Percentiles rank a stretch among this genome's conserved stretches.
These are phyloP conservation scores for Teunomyces kruisii DNA, from an alignment of 805 yeast species.

Conservation along the genomic window DNA sequence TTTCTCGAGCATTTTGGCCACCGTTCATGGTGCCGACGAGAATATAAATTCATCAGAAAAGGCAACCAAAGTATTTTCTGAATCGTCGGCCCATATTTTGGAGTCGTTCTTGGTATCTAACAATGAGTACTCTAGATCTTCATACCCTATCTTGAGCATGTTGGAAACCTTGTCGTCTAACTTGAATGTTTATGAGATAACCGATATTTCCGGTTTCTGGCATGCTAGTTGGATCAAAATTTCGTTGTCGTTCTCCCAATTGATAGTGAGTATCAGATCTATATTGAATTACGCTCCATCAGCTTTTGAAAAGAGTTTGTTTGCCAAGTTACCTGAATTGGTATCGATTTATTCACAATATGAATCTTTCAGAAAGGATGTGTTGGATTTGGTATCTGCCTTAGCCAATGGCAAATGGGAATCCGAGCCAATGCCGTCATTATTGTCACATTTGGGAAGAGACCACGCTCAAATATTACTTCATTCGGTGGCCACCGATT, in stretches of 20 bases:
- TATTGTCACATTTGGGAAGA: conserved; percentile 78
- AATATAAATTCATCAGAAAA: conserved; percentile 31
- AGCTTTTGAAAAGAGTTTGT: conserved; percentile 62
- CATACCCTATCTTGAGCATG: conserved; percentile 51
- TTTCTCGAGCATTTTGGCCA: conserved; percentile 53
- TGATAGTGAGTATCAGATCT: conserved; percentile 58
- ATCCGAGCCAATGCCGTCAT: conserved; percentile 63
- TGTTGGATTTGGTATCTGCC: conserved; percentile 57
- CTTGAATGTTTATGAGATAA: conserved; percentile 35
- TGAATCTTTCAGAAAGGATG: conserved; percentile 45
- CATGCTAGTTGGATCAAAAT: conserved; percentile 49
- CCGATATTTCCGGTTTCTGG: conserved; percentile 48
- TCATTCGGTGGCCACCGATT: conserved; percentile 57
- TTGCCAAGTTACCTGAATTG: conserved; percentile 52
- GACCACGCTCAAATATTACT: conserved; percentile 59
- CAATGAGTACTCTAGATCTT: conserved; percentile 51
- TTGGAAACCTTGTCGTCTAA: conserved; percentile 47
- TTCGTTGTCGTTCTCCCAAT: conserved; percentile 55
- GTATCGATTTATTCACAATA: conserved; percentile 57
- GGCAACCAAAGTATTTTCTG: conserved; percentile 48
- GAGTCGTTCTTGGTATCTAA: conserved; percentile 55
- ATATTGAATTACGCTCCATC: conserved; percentile 53
- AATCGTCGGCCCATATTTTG: conserved; percentile 43
- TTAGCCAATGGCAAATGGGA: conserved; percentile 59
- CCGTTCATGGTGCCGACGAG: conserved; percentile 56